Evolutionary conservation across 192 early-diverging fungal genomes (phyloP).

Genomic region (Allomyces macrogynus): DNA sequence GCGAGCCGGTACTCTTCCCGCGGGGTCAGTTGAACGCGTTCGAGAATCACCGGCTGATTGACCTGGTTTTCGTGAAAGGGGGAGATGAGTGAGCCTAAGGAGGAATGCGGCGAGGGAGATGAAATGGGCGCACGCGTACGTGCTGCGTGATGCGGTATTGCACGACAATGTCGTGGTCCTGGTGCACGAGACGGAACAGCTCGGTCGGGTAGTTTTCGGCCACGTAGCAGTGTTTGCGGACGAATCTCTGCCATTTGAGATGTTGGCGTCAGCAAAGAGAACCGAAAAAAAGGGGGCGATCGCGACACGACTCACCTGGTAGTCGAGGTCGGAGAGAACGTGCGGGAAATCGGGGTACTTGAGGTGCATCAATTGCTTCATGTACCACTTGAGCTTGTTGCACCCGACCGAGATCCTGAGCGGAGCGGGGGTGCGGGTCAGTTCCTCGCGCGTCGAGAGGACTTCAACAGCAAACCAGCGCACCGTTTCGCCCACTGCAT

Average conservation of each 20-base stretch:
- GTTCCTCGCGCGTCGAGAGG: background rate
- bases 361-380: conserved; percentile 70
- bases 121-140: conserved; percentile 24
- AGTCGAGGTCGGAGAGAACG: conserved; percentile 53
- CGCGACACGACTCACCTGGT: conserved; percentile 24
- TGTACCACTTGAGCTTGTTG: conserved; percentile 45
- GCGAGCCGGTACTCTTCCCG: background rate
- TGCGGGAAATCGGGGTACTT: conserved; percentile 79
- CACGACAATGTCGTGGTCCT: conserved; percentile 25
- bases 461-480: background rate
- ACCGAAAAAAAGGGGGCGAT: background rate
- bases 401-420: conserved; percentile 54
- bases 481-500: conserved; percentile 54
- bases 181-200: conserved; percentile 38
- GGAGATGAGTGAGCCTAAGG: conserved; percentile 1
- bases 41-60: conserved; percentile 16
- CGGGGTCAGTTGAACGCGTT: background rate
- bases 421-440: background rate
- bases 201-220: conserved; percentile 55
- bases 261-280: background rate
- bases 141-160: conserved; percentile 54
- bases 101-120: conserved; percentile 23
- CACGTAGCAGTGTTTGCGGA: conserved; percentile 44
- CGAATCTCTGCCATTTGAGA: conserved; percentile 26
- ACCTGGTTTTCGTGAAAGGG: conserved; percentile 33